These are phyloP conservation scores for Sugiyamaella boreocaroliniensis DNA, from an alignment of 805 yeast genomes.

Conservation along the genomic window DNA sequence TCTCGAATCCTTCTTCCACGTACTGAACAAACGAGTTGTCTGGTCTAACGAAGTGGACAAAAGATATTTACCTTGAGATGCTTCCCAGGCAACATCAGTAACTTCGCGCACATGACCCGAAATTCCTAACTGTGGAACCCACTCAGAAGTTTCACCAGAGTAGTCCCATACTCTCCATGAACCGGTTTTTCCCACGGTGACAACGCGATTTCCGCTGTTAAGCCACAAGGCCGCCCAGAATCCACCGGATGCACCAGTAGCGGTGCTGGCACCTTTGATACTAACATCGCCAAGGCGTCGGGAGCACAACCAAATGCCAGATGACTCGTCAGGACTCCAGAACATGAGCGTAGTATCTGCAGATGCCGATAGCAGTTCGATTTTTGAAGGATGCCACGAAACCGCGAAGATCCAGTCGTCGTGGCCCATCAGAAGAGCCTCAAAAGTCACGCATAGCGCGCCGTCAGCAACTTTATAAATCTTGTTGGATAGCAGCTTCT, in stretches of 20 bases:
- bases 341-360: constrained; percentile 91
- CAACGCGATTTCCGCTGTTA: constrained; percentile 37
- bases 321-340: constrained; percentile 81
- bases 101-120: constrained; percentile 72
- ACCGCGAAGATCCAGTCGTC: constrained; percentile 94
- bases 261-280: constrained; percentile 95
- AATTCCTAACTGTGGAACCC: constrained; percentile 43
- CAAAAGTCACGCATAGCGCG: constrained; percentile 58
- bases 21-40: constrained; percentile 78
- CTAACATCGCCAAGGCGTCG: constrained; percentile 85
- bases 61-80: constrained; percentile 54
- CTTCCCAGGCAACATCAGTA: constrained; percentile 69
- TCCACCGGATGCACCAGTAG: constrained; percentile 88
- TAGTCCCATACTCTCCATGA: constrained; percentile 74
- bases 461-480: constrained; percentile 51
- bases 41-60: constrained; percentile 84
- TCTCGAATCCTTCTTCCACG: constrained; percentile 41
- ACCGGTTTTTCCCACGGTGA: constrained; percentile 89
- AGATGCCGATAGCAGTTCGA: constrained; percentile 70
- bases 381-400: constrained; percentile 58
- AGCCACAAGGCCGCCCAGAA: constrained; percentile 72
- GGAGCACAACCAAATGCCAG: constrained; percentile 86
- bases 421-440: constrained; percentile 93
- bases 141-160: constrained; percentile 27
- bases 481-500: constrained; percentile 53